Conservation (phyloP, 805 yeast genomes). For the Metschnikowia cubensis region DNA sequence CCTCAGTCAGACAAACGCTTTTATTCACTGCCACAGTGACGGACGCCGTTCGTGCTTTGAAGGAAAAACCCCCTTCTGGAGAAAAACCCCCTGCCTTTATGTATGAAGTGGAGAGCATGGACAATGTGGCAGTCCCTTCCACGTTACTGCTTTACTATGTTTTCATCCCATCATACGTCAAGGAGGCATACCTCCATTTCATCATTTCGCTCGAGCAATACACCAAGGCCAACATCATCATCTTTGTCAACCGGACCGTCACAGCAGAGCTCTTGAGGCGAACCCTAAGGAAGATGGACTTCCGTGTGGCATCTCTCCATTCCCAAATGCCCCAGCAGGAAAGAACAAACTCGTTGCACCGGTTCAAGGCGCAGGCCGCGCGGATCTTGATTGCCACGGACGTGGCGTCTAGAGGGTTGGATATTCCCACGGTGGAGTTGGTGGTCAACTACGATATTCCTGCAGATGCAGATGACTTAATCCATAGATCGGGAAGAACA, state of each 20-base stretch:
- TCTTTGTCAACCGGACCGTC: constrained; percentile 85
- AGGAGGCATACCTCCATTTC: constrained; percentile 80
- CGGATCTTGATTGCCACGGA: constrained; percentile 91
- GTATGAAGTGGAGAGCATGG: constrained; percentile 72
- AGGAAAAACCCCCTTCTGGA: constrained; percentile 57
- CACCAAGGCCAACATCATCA: constrained; percentile 65
- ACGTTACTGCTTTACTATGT: constrained; percentile 63
- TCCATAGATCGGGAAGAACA: constrained; percentile 97
- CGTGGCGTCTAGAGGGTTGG: constrained; percentile 96
- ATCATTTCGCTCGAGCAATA: constrained; percentile 61
- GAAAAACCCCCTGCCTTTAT: constrained; percentile 55
- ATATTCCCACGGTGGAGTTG: constrained; percentile 87
- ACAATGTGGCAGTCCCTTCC: constrained; percentile 75
- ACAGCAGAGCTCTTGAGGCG: constrained; percentile 87
- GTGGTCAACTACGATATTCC: constrained; percentile 93
- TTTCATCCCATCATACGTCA: constrained; percentile 81
- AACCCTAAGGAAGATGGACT: constrained; percentile 65
- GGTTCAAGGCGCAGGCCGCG: constrained; percentile 94
- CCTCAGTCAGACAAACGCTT: constrained; percentile 77
- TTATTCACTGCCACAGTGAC: constrained; percentile 95
- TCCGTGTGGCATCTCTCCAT: constrained; percentile 85
- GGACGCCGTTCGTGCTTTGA: constrained; percentile 79
- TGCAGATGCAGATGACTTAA: constrained; percentile 92
- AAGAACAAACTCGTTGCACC: constrained; percentile 83
- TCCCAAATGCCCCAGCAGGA: constrained; percentile 93